Conservation (phyloP, 441 rosid genomes). For the Dalechampia spathulata region DNA sequence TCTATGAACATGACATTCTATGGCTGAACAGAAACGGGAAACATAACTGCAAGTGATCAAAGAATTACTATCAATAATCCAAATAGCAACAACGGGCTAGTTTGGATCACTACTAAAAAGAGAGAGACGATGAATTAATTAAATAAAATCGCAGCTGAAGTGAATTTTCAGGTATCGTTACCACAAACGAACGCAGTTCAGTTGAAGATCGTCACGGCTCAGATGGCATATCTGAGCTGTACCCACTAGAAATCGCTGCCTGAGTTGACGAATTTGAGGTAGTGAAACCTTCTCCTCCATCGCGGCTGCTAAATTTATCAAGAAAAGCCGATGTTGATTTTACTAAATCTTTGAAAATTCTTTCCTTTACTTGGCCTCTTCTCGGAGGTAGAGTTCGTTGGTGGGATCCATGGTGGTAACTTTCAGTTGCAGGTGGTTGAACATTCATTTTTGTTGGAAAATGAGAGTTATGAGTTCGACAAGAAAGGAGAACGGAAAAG, state of each 20-base stretch:
- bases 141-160: background rate
- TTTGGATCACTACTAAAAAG: background rate
- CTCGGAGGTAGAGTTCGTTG: slow-evolving; percentile 14
- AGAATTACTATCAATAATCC: background rate
- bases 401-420: background rate
- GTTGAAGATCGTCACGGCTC: background rate
- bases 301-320: background rate
- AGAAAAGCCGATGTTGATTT: background rate
- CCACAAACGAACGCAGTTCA: background rate
- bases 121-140: no score
- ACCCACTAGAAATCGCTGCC: slow-evolving; percentile 3
- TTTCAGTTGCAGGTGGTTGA: background rate
- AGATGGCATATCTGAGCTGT: slow-evolving; percentile 3
- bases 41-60: background rate
- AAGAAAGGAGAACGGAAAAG: no score
- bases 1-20: no score
- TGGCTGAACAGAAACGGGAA: no score
- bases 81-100: background rate
- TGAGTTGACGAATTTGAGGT: slow-evolving; percentile 17
- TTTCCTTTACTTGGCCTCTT: slow-evolving; percentile 22
- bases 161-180: background rate
- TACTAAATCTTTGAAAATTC: slow-evolving; percentile 15
- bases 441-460: slow-evolving; percentile 8
- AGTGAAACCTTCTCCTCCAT: background rate
- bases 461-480: no score